Conservation (phyloP, 2,329 filamentous ascomycete genomes). For the Alternaria rosae region DNA sequence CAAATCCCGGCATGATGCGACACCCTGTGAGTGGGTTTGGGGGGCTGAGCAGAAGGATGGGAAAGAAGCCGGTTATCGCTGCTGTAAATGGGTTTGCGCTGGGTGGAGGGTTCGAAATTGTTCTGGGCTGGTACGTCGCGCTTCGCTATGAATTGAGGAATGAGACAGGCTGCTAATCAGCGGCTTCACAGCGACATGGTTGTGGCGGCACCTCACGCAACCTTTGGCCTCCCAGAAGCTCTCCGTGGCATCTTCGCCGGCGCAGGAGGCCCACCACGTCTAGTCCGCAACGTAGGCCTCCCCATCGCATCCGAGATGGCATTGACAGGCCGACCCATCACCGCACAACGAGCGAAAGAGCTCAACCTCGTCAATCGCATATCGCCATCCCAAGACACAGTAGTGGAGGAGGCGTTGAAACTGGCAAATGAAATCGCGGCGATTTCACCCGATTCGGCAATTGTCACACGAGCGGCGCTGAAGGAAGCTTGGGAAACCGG, state of each 20-base stretch:
- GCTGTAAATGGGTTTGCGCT: constrained; percentile 66
- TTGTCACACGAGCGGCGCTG: constrained; percentile 47
- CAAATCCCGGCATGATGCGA: constrained; percentile 34
- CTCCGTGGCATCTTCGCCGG: constrained; percentile 63
- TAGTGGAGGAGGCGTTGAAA: constrained; percentile 48
- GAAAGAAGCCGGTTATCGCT: constrained; percentile 68
- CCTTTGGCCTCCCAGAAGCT: constrained; percentile 63
- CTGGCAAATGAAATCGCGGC: constrained; percentile 45
- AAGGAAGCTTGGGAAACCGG: constrained; percentile 45
- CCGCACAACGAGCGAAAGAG: constrained; percentile 55
- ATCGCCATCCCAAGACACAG: constrained; percentile 41
- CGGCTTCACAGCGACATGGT: constrained; percentile 56
- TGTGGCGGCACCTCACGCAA: constrained; percentile 60
- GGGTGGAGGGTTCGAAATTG: constrained; percentile 66
- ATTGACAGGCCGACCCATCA: constrained; percentile 56
- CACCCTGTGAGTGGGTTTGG: constrained; percentile 61
- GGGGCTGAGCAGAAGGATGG: constrained; percentile 62
- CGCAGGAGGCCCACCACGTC: constrained; percentile 60
- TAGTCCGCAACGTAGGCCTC: constrained; percentile 59
- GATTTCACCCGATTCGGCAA: constrained; percentile 49
- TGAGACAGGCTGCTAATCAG: constrained; percentile 14
- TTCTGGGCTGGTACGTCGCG: constrained; percentile 59
- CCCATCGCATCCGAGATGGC: constrained; percentile 61
- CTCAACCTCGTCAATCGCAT: constrained; percentile 54
- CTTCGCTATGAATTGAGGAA: not conserved